Evolutionary conservation across 2,329 filamentous ascomycete species (phyloP), one percentile per base, ranked within the genome.

Genomic region (Nannizziopsis barbatae): DNA sequence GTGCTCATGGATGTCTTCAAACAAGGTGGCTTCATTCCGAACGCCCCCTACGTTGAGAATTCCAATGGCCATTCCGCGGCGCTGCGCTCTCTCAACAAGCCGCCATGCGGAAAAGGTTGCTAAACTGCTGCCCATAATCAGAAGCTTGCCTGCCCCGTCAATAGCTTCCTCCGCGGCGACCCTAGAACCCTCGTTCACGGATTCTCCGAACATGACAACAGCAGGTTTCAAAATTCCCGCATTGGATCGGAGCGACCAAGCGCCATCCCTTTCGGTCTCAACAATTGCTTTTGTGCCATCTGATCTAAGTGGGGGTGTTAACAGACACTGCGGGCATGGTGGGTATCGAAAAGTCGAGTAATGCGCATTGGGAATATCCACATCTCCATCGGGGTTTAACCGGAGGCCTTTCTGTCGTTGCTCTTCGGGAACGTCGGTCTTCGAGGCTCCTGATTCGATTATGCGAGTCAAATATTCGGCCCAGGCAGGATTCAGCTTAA

Each of bases 61-160:
- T 0, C 82, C 89, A 61, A 96, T 84, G 12, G 87, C 82, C 79
- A 93, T 90, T 0, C 81, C 81, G 53, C 81, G 76, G 57, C 92
- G 85, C 57, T 84, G 82, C 27, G 90, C 92, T 51, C 82, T 73
- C 69, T 88, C 90, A 1, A 84, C 87, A 47, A 98, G 66, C 50
- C 90, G 75, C 88, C 88, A 98, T 0, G 92, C 92, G 9, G 88
- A 95, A 64, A 94, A 96, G 0, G 92, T 96, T 5, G 92, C 92
- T 42, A 96, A 74, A 52, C 86, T 95, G 32, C 86, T 95, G 3
- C 89, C 92, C 12, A 96, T 65, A 7, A 96, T 76, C 17, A 96
- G 71, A 32, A 96, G 66, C 51, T 79, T 78, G 5, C 80, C 80
- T 1, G 87, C 84, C 22, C 75, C 75, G 59, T 95, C 86, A 43